These are phyloP conservation scores for Globisporangium radiosum DNA, from an alignment of 352 stramenopile species.

Conservation along the genomic window DNA sequence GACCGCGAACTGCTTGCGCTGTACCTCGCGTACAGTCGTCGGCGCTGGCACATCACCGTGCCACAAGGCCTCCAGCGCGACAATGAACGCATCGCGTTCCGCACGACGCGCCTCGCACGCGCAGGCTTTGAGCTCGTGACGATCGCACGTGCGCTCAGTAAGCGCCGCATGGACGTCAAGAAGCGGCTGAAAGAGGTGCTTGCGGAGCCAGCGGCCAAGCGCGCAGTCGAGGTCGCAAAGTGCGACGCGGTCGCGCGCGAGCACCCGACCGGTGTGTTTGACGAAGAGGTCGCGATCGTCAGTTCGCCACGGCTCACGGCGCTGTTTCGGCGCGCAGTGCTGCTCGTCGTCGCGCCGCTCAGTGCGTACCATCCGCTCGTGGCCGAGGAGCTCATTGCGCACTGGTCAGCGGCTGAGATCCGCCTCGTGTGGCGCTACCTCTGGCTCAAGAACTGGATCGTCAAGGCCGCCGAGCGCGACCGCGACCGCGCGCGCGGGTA, in stretches of 20 bases:
- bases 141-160: conserved; percentile 55
- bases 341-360: conserved; percentile 73
- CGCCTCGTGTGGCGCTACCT: conserved; percentile 77
- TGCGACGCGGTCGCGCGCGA: conserved; percentile 30
- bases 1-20: conserved; percentile 54
- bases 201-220: conserved; percentile 46
- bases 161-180: conserved; percentile 74
- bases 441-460: conserved; percentile 85
- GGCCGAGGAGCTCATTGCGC: conserved; percentile 78
- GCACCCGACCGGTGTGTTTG: conserved; percentile 47
- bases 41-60: conserved; percentile 51
- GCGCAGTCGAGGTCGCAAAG: conserved; percentile 54
- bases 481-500: conserved; percentile 65
- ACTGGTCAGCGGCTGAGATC: conserved; percentile 67
- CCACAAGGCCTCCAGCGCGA: conserved; percentile 54
- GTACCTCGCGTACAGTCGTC: conserved; percentile 65
- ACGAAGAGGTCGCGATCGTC: conserved; percentile 62
- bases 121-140: conserved; percentile 54
- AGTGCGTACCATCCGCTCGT: conserved; percentile 74
- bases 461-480: conserved; percentile 65
- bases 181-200: conserved; percentile 69
- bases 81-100: conserved; percentile 51
- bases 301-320: conserved; percentile 50
- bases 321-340: conserved; percentile 69
- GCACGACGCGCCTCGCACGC: conserved; percentile 49